Conservation (phyloP, 208 protist species). For the Leishmania major region DNA sequence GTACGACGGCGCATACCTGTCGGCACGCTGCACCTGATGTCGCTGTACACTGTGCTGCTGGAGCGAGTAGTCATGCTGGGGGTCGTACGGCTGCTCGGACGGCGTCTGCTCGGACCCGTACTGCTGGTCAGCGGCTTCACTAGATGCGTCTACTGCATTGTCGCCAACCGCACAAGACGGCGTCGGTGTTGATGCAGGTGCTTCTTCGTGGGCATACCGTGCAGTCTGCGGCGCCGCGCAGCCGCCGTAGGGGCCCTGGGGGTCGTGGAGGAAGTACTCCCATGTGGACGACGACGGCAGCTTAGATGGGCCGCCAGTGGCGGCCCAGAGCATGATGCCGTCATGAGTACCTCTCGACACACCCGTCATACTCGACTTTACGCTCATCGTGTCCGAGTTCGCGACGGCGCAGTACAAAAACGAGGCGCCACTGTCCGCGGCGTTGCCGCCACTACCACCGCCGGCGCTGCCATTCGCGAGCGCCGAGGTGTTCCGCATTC, state of each 20-base stretch:
- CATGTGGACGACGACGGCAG: not conserved
- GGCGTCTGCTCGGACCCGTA: not conserved
- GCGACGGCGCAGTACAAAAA: not conserved
- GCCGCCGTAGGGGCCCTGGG: not conserved
- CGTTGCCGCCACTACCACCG: not conserved
- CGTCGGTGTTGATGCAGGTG: not conserved
- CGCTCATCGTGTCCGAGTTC: not conserved
- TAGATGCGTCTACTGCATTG: not conserved
- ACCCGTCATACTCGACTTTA: constrained; percentile 3
- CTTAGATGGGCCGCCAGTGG: too few species aligned
- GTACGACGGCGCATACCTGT: not conserved
- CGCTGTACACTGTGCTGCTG: not conserved
- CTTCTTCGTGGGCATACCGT: not conserved
- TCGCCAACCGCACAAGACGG: not conserved
- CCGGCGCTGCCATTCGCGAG: not conserved
- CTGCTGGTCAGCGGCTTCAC: not conserved
- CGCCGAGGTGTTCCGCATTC: not conserved
- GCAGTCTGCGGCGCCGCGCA: constrained; percentile 1
- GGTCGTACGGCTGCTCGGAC: not conserved
- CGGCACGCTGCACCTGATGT: not conserved
- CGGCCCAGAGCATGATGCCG: not conserved
- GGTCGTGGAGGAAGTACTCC: not conserved
- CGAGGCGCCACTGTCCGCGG: not conserved
- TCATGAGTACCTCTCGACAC: not conserved
- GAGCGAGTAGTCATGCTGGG: not conserved